These are phyloP conservation scores for Mycena sanguinolenta DNA, from an alignment of 768 basidiomycete genomes.

Conservation along the genomic window DNA sequence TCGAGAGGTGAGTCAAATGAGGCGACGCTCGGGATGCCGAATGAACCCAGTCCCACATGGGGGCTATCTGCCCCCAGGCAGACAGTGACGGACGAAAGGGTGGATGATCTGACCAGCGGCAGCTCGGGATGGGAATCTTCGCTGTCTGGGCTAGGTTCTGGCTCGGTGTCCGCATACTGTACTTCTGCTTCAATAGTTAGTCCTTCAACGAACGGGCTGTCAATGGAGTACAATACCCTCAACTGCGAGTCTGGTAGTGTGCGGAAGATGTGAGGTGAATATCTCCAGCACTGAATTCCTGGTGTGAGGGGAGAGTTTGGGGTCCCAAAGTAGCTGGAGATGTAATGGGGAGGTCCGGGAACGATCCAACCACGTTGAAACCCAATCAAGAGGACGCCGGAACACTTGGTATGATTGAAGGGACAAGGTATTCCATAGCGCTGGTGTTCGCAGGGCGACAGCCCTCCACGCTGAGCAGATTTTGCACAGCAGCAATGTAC, in stretches of 20 bases:
- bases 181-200: too few species aligned
- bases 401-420: too few species aligned
- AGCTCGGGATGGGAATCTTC: not conserved
- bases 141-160: too few species aligned
- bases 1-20: not conserved
- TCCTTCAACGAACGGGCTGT: not conserved
- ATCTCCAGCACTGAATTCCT: constrained; percentile 9
- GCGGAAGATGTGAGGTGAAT: constrained; percentile 22
- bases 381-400: constrained; percentile 24
- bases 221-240: constrained; percentile 1
- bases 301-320: not conserved
- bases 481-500: too few species aligned
- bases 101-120: not conserved
- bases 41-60: constrained; percentile 28
- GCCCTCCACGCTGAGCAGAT: too few species aligned
- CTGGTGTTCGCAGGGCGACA: too few species aligned
- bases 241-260: constrained; percentile 16
- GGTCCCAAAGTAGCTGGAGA: constrained; percentile 25
- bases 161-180: too few species aligned
- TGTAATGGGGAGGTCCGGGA: constrained; percentile 23
- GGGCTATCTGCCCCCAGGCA: not conserved
- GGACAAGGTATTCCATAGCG: too few species aligned
- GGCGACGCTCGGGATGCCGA: constrained; percentile 17
- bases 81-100: constrained; percentile 6
- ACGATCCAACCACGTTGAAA: constrained; percentile 32